Evolutionary conservation across 768 basidiomycete genomes (phyloP), one percentile per base, ranked within the genome.

Genomic region (Wakefieldia striispora): DNA sequence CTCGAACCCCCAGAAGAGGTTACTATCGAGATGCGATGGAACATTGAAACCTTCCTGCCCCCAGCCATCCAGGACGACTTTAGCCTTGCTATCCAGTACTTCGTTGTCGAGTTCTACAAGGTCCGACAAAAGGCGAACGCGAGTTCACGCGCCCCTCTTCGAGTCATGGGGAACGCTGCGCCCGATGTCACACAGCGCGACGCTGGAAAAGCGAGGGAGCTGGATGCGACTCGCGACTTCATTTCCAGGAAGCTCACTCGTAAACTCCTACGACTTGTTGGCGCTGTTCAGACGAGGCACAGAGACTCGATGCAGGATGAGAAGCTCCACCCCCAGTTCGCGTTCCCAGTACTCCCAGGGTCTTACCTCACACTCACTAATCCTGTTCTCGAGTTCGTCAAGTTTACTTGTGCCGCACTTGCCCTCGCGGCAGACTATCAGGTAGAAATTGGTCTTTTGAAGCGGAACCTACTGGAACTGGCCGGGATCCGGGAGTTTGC

Each of bases 41-140:
- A 98, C 64, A 91, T 97, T 54, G 78, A 84, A 52, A 76, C 79
- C 1, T 97, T 97, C 75, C 81, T 99, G 7, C 95, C 97, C 0
- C 81, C 79, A 0, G 83, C 84, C 10, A 74, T 95, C 34, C 95
- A 93, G 61, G 70, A 74, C 12, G 83, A 92, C 58, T 97, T 98
- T 59, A 75, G 76, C 39, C 60, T 76, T 3, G 76, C 83, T 39
- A 71, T 97, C 37, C 88, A 88, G 40, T 85, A 80, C 63, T 97
- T 91, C 73, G 84, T 97, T 44, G 74, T 90, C 52, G 90, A 93
- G 55, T 73, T 95, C 54, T 95, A 85, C 74, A 82, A 80, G 60
- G 79, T 86, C 43, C 79, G 82, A 54, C 84, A 86, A 55, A 80
- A 81, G 63, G 69, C 75, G 29, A 83, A 80, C 42, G 80, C 81